Base-by-base conservation (phyloP, 2,329 filamentous ascomycete genomes). In the Pyrenochaeta sp. region DNA sequence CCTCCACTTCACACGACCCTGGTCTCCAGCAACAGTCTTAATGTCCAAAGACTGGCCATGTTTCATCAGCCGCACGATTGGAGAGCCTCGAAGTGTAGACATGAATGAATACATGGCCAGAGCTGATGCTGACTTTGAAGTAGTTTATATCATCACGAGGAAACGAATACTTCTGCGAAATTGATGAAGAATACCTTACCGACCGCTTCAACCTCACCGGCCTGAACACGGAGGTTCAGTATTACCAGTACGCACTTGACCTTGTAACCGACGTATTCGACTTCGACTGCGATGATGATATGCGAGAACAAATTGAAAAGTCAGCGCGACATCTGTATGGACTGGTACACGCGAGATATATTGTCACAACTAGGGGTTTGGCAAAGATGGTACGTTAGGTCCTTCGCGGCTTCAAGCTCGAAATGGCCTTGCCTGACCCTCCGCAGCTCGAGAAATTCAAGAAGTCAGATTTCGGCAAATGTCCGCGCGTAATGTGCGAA, bases 131-230 rank as follows among this genome's bases (percentile, higher is more conserved):
- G 30, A 68, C 49, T 27, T 15, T 14, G 9, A 4, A 15, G 3
- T 54, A 99, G 95, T 99, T 99, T 77, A 97, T 98, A 69, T 97
- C 94, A 4, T 97, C 93, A 5, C 87, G 95, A 50, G 95, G 95
- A 63, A 98, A 99, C 79, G 95, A 99, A 76, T 99, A 99, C 79
- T 99, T 98, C 72, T 99, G 95, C 85, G 95, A 99, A 75, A 98
- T 99, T 70, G 95, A 99, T 78, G 95, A 99, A 77, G 95, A 99
- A 71, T 99, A 99, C 78, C 85, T 99, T 41, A 98, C 93, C 45
- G 95, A 99, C 77, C 89, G 95, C 45, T 99, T 99, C 85, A 99
- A 99, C 79, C 83, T 99, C 57, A 99, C 95, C 0, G 95, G 95
- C 32, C 85, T 99, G 45, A 97, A 98, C 79, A 94, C 92, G 31